Percentiles rank a stretch among this genome's conserved stretches.
These are phyloP conservation scores for Herpetomonas samuelpessoai DNA, from an alignment of 208 protist species.

Conservation along the genomic window DNA sequence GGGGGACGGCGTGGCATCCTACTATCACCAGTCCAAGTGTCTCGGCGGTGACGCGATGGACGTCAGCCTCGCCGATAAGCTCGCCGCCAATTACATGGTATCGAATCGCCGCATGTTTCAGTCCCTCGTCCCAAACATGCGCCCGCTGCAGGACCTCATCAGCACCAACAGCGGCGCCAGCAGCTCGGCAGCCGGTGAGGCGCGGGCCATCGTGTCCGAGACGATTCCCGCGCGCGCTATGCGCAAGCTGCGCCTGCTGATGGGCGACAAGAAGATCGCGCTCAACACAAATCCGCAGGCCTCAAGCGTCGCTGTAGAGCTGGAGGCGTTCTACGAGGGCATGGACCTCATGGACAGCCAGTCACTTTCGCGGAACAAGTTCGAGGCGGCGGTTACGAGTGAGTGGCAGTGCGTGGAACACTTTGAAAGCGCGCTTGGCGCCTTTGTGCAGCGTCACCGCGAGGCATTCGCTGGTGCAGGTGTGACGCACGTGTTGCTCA, in stretches of 20 bases:
- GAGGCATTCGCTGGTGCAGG: constrained; percentile 12
- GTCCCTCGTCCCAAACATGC: constrained; percentile 31
- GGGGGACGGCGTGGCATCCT: constrained; percentile 4
- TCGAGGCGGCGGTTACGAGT: constrained; percentile 61
- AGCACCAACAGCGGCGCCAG: constrained; percentile 10
- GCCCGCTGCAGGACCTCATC: constrained; percentile 21
- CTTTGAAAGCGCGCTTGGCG: constrained; percentile 46
- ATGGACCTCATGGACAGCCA: constrained; percentile 82
- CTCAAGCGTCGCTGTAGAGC: constrained; percentile 61
- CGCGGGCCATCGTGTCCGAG: constrained; percentile 27
- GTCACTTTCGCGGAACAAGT: constrained; percentile 56
- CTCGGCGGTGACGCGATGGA: constrained; percentile 72
- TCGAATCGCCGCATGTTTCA: constrained; percentile 62
- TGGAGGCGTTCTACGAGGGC: constrained; percentile 88
- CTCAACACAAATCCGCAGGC: constrained; percentile 64
- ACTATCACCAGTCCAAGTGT: constrained; percentile 15
- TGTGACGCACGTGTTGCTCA: constrained; percentile 58
- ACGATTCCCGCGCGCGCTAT: constrained; percentile 67
- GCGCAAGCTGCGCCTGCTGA: constrained; percentile 53
- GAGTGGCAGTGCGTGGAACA: constrained; percentile 66
- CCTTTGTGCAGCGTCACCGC: constrained; percentile 34
- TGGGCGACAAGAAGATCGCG: constrained; percentile 81
- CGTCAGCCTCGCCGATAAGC: constrained; percentile 57
- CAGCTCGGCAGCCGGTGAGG: neutral
- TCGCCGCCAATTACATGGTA: constrained; percentile 69